phyloP scores from a whole-genome alignment of 805 yeast genomes.

The Dipodascus geniculatus region DNA sequence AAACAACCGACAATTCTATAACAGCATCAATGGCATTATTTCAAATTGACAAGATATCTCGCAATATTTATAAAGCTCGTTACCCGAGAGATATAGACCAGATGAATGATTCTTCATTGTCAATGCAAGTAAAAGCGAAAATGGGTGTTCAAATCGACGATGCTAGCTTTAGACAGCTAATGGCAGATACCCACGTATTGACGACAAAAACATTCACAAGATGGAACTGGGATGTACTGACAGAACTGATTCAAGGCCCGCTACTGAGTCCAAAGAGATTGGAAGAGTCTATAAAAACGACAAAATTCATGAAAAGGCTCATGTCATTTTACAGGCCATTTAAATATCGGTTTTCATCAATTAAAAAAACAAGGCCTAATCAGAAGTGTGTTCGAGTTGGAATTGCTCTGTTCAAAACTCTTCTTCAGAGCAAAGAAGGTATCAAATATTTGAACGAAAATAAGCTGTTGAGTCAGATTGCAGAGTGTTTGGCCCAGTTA shows the following conservation, averaged over 20 bases:
- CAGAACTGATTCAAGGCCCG: slow-evolving; percentile 73
- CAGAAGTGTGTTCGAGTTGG: slow-evolving; percentile 60
- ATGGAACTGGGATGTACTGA: slow-evolving; percentile 80
- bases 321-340: slow-evolving; percentile 86
- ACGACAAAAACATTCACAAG: slow-evolving; percentile 65
- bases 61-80: slow-evolving; percentile 15
- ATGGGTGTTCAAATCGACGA: slow-evolving; percentile 45
- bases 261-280: slow-evolving; percentile 57
- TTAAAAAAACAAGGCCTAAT: slow-evolving; percentile 39
- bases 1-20: slow-evolving; percentile 8
- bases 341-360: slow-evolving; percentile 62
- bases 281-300: slow-evolving; percentile 65
- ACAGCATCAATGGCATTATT: slow-evolving; percentile 31
- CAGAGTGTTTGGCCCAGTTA: slow-evolving; percentile 77
- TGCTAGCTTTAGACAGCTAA: slow-evolving; percentile 48
- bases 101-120: neutral
- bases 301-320: slow-evolving; percentile 76
- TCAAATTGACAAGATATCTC: slow-evolving; percentile 32
- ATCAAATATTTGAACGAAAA: slow-evolving; percentile 52
- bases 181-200: slow-evolving; percentile 58
- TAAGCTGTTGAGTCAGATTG: slow-evolving; percentile 76
- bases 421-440: slow-evolving; percentile 56
- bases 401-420: slow-evolving; percentile 54
- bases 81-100: slow-evolving; percentile 2
- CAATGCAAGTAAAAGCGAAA: slow-evolving; percentile 19